Evolutionary conservation across 2,329 filamentous ascomycete genomes (phyloP).

Genomic region (Thelonectria olida): DNA sequence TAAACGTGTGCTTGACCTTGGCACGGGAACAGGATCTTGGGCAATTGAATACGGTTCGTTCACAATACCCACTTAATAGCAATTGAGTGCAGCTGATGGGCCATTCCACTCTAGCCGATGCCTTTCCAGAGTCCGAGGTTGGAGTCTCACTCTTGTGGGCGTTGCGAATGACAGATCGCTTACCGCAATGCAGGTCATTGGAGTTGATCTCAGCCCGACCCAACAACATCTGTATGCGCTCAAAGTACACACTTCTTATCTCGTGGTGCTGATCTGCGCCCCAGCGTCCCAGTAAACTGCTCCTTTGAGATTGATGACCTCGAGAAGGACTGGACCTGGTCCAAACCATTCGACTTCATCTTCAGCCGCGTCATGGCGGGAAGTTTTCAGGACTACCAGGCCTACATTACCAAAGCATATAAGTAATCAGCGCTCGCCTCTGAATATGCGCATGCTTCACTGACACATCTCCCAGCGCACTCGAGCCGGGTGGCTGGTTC

Average conservation of each 20-base stretch:
- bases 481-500: constrained; percentile 14
- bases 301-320: constrained; percentile 20
- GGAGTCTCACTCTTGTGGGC: not conserved
- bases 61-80: not conserved
- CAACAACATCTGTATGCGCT: not conserved
- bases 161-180: not conserved
- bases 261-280: not conserved
- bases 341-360: constrained; percentile 22
- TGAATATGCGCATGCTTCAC: no score
- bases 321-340: constrained; percentile 27
- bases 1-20: constrained; percentile 16
- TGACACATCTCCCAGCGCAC: not conserved
- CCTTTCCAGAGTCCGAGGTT: not conserved
- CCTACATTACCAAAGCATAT: constrained; percentile 8
- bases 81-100: not conserved
- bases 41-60: constrained; percentile 20
- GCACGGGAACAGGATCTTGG: constrained; percentile 20
- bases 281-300: constrained; percentile 7
- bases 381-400: constrained; percentile 15
- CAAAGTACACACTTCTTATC: not conserved
- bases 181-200: constrained; percentile 8
- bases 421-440: not conserved
- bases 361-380: constrained; percentile 27
- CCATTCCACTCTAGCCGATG: constrained; percentile 4
- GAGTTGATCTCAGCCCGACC: constrained; percentile 19